Conservation (phyloP, 2,329 filamentous ascomycete species). For the Colletotrichum truncatum region DNA sequence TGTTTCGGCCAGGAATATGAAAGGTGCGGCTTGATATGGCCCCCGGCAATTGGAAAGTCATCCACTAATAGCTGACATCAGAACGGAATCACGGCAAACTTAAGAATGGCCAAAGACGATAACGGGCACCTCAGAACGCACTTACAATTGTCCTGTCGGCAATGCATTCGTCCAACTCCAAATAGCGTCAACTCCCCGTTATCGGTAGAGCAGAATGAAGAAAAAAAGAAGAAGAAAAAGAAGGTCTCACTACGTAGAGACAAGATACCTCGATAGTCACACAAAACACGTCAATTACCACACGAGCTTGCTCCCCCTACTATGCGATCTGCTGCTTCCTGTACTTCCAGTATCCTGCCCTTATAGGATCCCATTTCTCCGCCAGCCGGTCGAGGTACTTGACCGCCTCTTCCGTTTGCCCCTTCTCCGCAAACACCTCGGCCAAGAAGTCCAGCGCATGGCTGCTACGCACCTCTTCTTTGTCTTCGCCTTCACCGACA, state of each 20-base stretch:
- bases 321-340: slow-evolving; percentile 37
- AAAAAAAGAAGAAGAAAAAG: too few relatives aligned
- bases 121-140: too few relatives aligned
- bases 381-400: slow-evolving; percentile 78
- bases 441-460: slow-evolving; percentile 78
- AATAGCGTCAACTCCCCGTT: too few relatives aligned
- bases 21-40: too few relatives aligned
- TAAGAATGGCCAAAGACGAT: too few relatives aligned
- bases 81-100: too few relatives aligned
- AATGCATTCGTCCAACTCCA: too few relatives aligned
- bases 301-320: neutral
- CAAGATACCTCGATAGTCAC: neutral
- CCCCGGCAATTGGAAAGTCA: too few relatives aligned
- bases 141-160: too few relatives aligned
- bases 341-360: slow-evolving; percentile 91
- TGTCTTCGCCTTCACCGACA: slow-evolving; percentile 51
- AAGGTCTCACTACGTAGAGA: neutral
- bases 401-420: slow-evolving; percentile 69
- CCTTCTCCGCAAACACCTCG: slow-evolving; percentile 69
- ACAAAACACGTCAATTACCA: neutral
- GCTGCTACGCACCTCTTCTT: slow-evolving; percentile 66
- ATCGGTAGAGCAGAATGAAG: too few relatives aligned
- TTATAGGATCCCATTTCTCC: slow-evolving; percentile 89
- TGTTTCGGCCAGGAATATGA: neutral
- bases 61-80: too few relatives aligned